Evolutionary conservation across 164 flowering plant species (phyloP).

Genomic region (Echeveria elegans): DNA sequence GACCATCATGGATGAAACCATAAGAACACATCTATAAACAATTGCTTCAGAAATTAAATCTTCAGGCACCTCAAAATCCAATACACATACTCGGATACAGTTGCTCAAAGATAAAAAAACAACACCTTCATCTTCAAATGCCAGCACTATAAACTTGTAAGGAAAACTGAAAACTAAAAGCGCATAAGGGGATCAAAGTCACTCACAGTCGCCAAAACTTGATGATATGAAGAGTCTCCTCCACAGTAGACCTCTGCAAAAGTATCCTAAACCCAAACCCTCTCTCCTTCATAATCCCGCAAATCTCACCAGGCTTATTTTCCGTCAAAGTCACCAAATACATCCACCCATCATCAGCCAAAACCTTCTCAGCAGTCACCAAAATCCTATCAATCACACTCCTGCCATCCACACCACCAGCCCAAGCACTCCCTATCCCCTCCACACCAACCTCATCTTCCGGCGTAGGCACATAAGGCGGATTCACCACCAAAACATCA

Average conservation of each 20-base stretch:
- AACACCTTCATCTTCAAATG: too few species aligned
- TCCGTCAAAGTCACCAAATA: slow-evolving; percentile 69
- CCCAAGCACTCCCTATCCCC: slow-evolving; percentile 87
- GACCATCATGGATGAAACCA: too few species aligned
- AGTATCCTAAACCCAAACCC: slow-evolving; percentile 44
- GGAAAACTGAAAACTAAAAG: too few species aligned
- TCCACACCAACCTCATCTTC: slow-evolving; percentile 78
- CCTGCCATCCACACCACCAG: slow-evolving; percentile 93
- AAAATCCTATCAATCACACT: slow-evolving; percentile 70
- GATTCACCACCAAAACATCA: slow-evolving; percentile 86
- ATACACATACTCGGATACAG: too few species aligned
- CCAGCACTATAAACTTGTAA: too few species aligned
- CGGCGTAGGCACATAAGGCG: slow-evolving; percentile 95
- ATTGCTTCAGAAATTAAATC: too few species aligned
- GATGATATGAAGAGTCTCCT: slow-evolving; percentile 7
- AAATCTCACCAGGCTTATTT: slow-evolving; percentile 65
- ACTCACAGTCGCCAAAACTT: slow-evolving; percentile 4
- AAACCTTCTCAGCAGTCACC: slow-evolving; percentile 52
- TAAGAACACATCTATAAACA: too few species aligned
- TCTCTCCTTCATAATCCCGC: slow-evolving; percentile 60
- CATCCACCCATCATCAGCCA: slow-evolving; percentile 79
- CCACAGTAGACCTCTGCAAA: slow-evolving; percentile 7
- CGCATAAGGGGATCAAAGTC: too few species aligned
- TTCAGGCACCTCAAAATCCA: too few species aligned
- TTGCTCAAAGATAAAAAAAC: too few species aligned